These are phyloP conservation scores for Plantago major DNA, from an alignment of 257 asterid genomes.

Conservation along the genomic window DNA sequence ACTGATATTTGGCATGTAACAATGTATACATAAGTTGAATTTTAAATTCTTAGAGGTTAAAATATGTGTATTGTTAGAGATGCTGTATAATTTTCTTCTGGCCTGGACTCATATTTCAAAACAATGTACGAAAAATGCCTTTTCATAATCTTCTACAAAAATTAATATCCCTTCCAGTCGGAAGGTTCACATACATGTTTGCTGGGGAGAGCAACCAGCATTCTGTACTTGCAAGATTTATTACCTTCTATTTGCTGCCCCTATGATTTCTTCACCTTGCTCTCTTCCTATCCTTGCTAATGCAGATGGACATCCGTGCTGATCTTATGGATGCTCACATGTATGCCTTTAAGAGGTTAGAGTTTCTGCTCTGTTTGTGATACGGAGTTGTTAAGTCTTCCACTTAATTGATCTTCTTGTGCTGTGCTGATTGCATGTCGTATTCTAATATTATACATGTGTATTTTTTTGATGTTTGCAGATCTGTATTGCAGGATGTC, in stretches of 20 bases:
- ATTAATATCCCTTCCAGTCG: slow-evolving; percentile 1
- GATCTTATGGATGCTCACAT: slow-evolving; percentile 99
- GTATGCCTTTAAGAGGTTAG: slow-evolving; percentile 98
- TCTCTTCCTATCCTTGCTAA: slow-evolving; percentile 17
- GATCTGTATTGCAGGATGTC: slow-evolving; percentile 82
- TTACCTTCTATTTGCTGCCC: not conserved
- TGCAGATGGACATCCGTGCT: slow-evolving; percentile 87
- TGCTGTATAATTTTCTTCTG: not conserved
- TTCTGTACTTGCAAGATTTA: not conserved
- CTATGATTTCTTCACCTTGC: slow-evolving; percentile 1
- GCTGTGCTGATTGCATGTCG: not conserved
- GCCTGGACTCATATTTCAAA: slow-evolving; percentile 5
- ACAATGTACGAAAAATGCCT: not conserved
- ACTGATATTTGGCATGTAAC: no score
- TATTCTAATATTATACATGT: slow-evolving; percentile 11
- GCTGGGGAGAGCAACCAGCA: not conserved
- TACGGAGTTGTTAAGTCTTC: slow-evolving; percentile 17
- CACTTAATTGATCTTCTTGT: slow-evolving; percentile 5
- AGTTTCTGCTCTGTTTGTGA: slow-evolving; percentile 27
- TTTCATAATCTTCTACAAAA: slow-evolving; percentile 6
- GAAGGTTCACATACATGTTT: slow-evolving; percentile 9
- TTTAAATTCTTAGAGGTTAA: slow-evolving; percentile 18
- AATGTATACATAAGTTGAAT: slow-evolving; percentile 5
- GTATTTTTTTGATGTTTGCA: slow-evolving; percentile 23
- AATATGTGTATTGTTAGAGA: not conserved